Conservation (phyloP, 2,329 filamentous ascomycete genomes). For the Aureobasidium sp. region DNA sequence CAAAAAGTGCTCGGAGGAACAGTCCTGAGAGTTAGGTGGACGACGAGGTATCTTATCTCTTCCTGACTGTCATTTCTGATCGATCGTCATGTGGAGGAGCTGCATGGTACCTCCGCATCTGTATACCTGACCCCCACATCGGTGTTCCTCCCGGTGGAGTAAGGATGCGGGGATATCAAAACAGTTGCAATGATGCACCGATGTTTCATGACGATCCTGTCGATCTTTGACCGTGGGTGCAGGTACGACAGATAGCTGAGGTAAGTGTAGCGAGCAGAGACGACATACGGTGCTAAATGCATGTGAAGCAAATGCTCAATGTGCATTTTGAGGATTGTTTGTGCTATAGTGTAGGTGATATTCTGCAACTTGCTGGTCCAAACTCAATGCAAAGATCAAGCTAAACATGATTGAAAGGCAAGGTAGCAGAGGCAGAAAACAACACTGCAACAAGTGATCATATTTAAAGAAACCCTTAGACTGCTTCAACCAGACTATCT, state of each 20-base stretch:
- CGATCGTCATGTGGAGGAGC: background rate
- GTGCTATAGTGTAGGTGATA: too few relatives aligned
- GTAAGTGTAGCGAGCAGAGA: background rate
- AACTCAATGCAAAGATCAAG: too few relatives aligned
- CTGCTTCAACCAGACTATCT: too few relatives aligned
- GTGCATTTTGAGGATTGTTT: too few relatives aligned
- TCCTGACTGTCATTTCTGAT: background rate
- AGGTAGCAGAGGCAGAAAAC: too few relatives aligned
- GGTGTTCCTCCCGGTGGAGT: background rate
- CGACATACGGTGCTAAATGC: background rate
- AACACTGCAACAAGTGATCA: too few relatives aligned
- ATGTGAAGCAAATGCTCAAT: background rate
- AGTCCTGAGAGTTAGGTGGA: background rate
- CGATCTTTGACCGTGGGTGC: background rate
- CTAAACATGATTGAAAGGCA: too few relatives aligned
- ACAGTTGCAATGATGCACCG: background rate
- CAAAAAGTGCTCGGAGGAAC: background rate
- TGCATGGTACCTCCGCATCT: background rate
- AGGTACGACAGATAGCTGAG: too few relatives aligned
- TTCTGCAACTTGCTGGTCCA: too few relatives aligned
- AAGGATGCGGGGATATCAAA: background rate
- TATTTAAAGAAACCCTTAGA: too few relatives aligned
- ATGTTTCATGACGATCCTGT: background rate
- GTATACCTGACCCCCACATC: background rate
- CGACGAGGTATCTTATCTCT: background rate